phyloP scores from a whole-genome alignment of 305 asterid species.

The Nicotiana rustica region DNA sequence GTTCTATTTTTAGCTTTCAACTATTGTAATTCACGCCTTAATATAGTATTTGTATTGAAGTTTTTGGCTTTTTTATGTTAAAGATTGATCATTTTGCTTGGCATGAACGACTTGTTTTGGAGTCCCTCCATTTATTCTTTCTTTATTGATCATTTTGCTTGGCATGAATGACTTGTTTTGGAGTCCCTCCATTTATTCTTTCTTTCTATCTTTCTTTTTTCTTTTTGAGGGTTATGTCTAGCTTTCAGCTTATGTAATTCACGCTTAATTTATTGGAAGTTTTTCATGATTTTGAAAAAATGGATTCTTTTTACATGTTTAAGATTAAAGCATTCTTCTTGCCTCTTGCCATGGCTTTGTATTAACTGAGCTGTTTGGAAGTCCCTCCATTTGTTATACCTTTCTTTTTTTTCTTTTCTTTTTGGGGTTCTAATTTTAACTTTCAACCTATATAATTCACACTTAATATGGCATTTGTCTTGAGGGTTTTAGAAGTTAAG shows the following conservation, averaged over 20 bases:
- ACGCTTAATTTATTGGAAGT: background rate
- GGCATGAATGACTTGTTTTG: background rate
- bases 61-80: background rate
- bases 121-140: background rate
- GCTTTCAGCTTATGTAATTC: background rate
- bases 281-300: background rate
- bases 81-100: background rate
- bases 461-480: background rate
- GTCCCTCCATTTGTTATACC: background rate
- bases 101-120: background rate
- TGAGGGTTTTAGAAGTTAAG: background rate
- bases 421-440: background rate
- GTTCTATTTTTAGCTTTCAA: background rate
- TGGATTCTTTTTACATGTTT: background rate
- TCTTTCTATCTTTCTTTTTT: background rate
- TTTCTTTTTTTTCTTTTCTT: background rate
- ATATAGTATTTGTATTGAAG: background rate
- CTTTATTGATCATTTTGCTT: background rate
- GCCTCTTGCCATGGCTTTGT: background rate
- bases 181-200: background rate
- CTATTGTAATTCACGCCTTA: background rate
- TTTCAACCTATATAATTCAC: background rate
- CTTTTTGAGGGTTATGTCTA: background rate
- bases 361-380: background rate
- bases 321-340: background rate